These are phyloP conservation scores for Larix kaempferi DNA, from an alignment of 75 land plant genomes.

Conservation along the genomic window DNA sequence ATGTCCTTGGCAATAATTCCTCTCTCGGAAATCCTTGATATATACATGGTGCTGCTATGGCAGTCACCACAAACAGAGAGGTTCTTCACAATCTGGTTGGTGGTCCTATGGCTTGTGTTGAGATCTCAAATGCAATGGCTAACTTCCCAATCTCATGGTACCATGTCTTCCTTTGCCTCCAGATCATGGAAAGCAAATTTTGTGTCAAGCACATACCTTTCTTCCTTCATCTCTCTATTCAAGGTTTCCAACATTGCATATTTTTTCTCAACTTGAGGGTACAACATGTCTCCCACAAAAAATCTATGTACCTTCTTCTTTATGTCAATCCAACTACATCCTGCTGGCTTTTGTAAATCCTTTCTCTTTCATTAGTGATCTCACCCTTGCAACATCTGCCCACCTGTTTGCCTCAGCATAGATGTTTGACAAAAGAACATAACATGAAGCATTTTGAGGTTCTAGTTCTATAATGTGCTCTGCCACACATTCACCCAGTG, in stretches of 20 bases:
- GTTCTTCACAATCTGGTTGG: slow-evolving; percentile 7
- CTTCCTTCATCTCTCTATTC: neutral
- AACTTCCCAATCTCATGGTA: slow-evolving; percentile 13
- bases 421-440: slow-evolving; percentile 18
- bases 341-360: slow-evolving; percentile 11
- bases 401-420: slow-evolving; percentile 15
- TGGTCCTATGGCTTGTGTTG: slow-evolving; percentile 7
- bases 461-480: slow-evolving; percentile 5
- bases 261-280: slow-evolving; percentile 6
- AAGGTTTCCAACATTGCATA: slow-evolving; percentile 5
- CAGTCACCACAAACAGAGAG: slow-evolving; percentile 14
- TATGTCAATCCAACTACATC: slow-evolving; percentile 10
- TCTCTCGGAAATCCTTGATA: slow-evolving; percentile 4
- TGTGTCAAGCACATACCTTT: slow-evolving; percentile 3
- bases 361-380: slow-evolving; percentile 4
- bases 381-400: slow-evolving; percentile 2
- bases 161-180: slow-evolving; percentile 1
- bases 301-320: slow-evolving; percentile 13
- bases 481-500: slow-evolving; percentile 21
- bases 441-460: slow-evolving; percentile 5
- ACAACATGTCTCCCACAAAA: slow-evolving; percentile 8
- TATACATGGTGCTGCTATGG: slow-evolving; percentile 7
- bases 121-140: slow-evolving; percentile 15
- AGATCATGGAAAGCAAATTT: neutral
- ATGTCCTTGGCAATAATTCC: slow-evolving; percentile 10